Conservation (phyloP, 345 rosid genomes). For the Eucalyptus pauciflora region DNA sequence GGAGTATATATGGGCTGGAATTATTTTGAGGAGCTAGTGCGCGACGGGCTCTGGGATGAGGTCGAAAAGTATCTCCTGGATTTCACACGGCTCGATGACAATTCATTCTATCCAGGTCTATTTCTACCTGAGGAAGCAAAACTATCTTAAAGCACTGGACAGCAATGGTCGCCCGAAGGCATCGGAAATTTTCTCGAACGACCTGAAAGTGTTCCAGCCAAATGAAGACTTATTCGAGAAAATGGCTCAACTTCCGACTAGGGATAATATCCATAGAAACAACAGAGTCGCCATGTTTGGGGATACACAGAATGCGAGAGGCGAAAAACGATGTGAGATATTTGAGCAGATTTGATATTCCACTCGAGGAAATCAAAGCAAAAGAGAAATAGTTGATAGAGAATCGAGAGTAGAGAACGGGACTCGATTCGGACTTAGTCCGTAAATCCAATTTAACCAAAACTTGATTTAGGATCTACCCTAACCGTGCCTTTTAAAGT, state of each 20-base stretch:
- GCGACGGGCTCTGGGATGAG: slow-evolving; percentile 26
- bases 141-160: neutral
- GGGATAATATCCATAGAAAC: neutral
- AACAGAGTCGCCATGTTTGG: neutral
- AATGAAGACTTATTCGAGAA: neutral
- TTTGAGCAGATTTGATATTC: neutral
- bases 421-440: neutral
- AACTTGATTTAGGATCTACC: neutral
- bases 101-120: slow-evolving; percentile 40
- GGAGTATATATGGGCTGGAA: slow-evolving; percentile 18
- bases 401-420: neutral
- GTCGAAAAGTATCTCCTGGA: slow-evolving; percentile 53
- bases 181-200: neutral
- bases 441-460: neutral
- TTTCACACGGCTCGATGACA: slow-evolving; percentile 33
- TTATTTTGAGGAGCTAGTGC: slow-evolving; percentile 18
- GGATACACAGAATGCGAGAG: too few relatives aligned
- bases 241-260: neutral
- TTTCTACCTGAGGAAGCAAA: slow-evolving; percentile 49
- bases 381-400: too few relatives aligned
- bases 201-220: neutral
- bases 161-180: neutral
- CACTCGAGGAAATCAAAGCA: neutral
- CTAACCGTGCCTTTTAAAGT: neutral
- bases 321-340: neutral